Evolutionary conservation across 2,329 filamentous ascomycete genomes (phyloP), one percentile per base, ranked within the genome.

Genomic region (Exophiala spinifera): DNA sequence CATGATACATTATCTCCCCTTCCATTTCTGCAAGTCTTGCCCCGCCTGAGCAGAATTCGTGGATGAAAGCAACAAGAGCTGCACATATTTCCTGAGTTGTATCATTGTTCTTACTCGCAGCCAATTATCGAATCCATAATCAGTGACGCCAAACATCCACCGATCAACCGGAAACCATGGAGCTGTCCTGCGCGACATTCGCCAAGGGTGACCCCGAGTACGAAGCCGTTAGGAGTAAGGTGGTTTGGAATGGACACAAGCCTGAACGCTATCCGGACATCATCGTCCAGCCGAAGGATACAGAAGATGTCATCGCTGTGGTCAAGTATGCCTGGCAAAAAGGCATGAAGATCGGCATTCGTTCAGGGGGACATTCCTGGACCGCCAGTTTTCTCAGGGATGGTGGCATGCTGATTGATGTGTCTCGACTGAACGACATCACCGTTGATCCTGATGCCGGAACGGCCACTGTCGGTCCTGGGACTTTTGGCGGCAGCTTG

Each of bases 331-430:
- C 76, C 1, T 65, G 57, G 1, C 47, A 68, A 23, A 49, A 64
- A 6, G 61, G 66, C 5, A 69, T 64, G 55, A 69, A 73, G 2
- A 66, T 79, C 1, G 76, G 76, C 1, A 70, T 79, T 3, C 71
- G 76, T 3, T 76, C 74, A 5, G 77, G 78, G 4, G 77, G 78
- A 0, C 77, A 80, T 55, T 72, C 67, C 54, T 79, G 74, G 73
- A 74, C 76, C 0, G 76, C 71, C 0, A 79, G 76, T 76, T 76
- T 73, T 53, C 71, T 79, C 0, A 69, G 76, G 14, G 73, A 77
- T 11, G 68, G 75, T 55, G 75, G 76, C 0, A 70, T 80, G 37
- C 60, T 75, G 2, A 65, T 76, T 15, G 73, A 75, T 46, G 57
- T 76, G 10, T 70, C 69, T n/a, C 64, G 69, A 1, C 69, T 75